A percentile compares a stretch with the other conserved stretches of the same genome.
phyloP scores from a whole-genome alignment of 2,329 filamentous ascomycete species.

The Pseudogymnoascus verrucosus region DNA sequence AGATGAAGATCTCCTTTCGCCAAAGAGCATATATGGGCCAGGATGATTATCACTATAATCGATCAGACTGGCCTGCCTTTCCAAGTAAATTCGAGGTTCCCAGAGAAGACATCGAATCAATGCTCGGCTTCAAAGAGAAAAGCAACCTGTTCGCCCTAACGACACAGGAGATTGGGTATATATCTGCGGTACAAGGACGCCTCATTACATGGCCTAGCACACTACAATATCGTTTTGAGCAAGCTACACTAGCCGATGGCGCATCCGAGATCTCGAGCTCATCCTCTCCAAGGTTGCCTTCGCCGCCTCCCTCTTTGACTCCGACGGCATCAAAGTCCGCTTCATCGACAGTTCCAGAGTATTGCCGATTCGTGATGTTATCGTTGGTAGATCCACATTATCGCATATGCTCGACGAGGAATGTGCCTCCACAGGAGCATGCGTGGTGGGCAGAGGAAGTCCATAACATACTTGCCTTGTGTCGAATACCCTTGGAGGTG shows the following conservation, averaged over 20 bases:
- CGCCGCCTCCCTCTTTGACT: constrained; percentile 60
- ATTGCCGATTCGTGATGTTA: constrained; percentile 47
- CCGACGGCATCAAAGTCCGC: constrained; percentile 58
- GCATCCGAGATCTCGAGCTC: constrained; percentile 58
- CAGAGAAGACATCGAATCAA: neutral
- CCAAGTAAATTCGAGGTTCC: neutral
- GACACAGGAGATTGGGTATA: constrained; percentile 32
- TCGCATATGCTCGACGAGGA: constrained; percentile 41
- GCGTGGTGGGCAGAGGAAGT: constrained; percentile 31
- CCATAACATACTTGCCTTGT: neutral
- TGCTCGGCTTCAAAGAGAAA: neutral
- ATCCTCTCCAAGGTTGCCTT: constrained; percentile 56
- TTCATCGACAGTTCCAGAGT: constrained; percentile 59
- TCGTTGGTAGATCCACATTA: constrained; percentile 49
- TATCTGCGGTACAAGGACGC: constrained; percentile 30
- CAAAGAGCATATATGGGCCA: neutral
- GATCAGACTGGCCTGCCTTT: neutral
- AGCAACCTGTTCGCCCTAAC: constrained; percentile 16
- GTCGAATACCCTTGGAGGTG: neutral
- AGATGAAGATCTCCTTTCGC: constrained; percentile 33
- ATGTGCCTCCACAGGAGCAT: constrained; percentile 41
- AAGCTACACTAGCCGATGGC: constrained; percentile 43
- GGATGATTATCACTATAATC: neutral
- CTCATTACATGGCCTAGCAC: constrained; percentile 36
- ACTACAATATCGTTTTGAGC: constrained; percentile 41